Evolutionary conservation across 2,329 filamentous ascomycete genomes (phyloP), one percentile per base, ranked within the genome.

Genomic region (Oidium heveae): DNA sequence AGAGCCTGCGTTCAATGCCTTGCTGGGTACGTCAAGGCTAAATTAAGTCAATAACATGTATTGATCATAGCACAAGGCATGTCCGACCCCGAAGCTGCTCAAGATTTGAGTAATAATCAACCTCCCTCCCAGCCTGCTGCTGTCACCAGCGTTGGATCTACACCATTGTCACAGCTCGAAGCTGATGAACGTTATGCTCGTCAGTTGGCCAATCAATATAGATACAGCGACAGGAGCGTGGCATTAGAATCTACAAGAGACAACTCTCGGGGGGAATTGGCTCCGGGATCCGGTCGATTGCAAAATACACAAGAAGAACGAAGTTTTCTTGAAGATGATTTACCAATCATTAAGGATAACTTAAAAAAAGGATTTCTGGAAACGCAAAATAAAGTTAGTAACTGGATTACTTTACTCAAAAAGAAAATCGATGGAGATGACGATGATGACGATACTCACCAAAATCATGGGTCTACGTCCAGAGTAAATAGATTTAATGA

Each of bases 291-390:
- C 75, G 54, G 73, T 36, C 64, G 74, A 53, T 72, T 72, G 59
- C 72, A 74, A 55, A 74, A 76, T 61, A 61, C 62, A 41, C 80
- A 86, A 52, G 77, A 76, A 51, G 86, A 94, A 62, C 83, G 83
- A 63, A 95, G 79, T 70, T 98, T 98, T 68, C 78, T 96, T 61
- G 91, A 98, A 62, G 91, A 98, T 63, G 91, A 98, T 61, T 76
- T 98, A 15, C 89, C 91, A 1, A 80, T 89, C 52, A 95, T 98
- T 64, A 82, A 81, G 60, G 86, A 94, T 65, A 95, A 93, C 63
- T 76, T 98, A 61, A 83, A 82, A 65, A 93, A 96, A 69, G 91
- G 91, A 4, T 98, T 98, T 69, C 64, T 87, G 55, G 88, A 98
- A 64, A 96, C 91, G 1, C 91, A 96, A 69, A 80, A 77, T 55